Conservation (phyloP, 2,329 filamentous ascomycete genomes). For the Immersiporthe knoxdaviesiana region DNA sequence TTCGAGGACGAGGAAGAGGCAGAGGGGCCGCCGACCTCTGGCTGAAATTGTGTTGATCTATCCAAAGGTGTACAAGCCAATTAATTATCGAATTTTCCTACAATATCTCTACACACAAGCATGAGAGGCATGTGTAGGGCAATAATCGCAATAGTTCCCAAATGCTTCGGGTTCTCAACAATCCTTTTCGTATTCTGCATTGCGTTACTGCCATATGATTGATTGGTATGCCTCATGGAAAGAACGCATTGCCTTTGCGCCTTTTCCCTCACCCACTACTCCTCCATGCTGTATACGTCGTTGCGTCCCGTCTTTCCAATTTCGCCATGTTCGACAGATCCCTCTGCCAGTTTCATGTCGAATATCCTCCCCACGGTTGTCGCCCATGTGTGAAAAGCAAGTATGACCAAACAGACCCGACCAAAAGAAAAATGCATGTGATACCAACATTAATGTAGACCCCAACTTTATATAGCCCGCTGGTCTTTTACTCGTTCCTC, state of each 20-base stretch:
- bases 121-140: background rate
- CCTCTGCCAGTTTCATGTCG: background rate
- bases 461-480: background rate
- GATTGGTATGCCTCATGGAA: background rate
- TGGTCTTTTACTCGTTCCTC: background rate
- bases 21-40: background rate
- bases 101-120: background rate
- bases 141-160: background rate
- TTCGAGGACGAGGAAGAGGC: background rate
- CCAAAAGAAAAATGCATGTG: too few species aligned
- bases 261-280: background rate
- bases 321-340: background rate
- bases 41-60: background rate
- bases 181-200: background rate
- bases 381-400: background rate
- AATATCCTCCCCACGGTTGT: background rate
- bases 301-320: background rate
- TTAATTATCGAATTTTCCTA: too few species aligned
- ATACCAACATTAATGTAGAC: background rate
- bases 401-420: background rate
- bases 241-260: background rate
- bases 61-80: background rate
- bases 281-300: background rate
- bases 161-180: background rate
- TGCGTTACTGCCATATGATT: background rate